Evolutionary conservation across 345 rosid genomes (phyloP).

Genomic region (Eucalyptus victrix): DNA sequence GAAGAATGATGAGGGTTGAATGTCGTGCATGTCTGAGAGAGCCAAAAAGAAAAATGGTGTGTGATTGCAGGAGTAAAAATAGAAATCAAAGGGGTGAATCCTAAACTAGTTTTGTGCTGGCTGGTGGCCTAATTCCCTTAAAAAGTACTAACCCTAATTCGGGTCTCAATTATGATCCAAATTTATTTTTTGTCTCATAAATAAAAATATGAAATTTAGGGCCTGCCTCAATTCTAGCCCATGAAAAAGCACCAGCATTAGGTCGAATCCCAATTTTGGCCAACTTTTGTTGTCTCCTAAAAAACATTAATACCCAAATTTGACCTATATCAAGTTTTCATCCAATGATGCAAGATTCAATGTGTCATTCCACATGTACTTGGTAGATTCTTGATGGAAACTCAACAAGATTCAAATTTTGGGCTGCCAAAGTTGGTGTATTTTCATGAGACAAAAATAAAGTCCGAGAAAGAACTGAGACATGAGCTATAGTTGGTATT

Average conservation of each 20-base stretch:
- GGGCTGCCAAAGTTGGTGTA: neutral
- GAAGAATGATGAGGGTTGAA: too few relatives aligned
- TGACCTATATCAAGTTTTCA: neutral
- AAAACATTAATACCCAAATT: neutral
- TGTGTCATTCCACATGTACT: neutral
- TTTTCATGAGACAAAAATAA: too few relatives aligned
- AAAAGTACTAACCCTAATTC: neutral
- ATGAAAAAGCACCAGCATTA: neutral
- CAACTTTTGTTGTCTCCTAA: neutral
- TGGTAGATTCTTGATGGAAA: too few relatives aligned
- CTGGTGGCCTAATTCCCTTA: neutral
- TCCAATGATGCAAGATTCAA: neutral
- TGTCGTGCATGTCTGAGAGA: too few relatives aligned
- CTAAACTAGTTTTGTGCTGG: too few relatives aligned
- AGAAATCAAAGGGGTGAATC: too few relatives aligned
- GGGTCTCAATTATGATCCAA: neutral
- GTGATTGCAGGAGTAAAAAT: too few relatives aligned
- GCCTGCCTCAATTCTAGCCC: neutral
- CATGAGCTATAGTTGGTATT: neutral
- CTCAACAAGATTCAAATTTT: neutral
- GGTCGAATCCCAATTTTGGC: neutral
- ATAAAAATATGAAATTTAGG: neutral
- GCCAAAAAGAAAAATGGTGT: too few relatives aligned
- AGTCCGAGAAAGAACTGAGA: fast-evolving
- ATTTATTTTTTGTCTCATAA: neutral